phyloP scores from a whole-genome alignment of 257 asterid genomes.

The Petunia secreta region DNA sequence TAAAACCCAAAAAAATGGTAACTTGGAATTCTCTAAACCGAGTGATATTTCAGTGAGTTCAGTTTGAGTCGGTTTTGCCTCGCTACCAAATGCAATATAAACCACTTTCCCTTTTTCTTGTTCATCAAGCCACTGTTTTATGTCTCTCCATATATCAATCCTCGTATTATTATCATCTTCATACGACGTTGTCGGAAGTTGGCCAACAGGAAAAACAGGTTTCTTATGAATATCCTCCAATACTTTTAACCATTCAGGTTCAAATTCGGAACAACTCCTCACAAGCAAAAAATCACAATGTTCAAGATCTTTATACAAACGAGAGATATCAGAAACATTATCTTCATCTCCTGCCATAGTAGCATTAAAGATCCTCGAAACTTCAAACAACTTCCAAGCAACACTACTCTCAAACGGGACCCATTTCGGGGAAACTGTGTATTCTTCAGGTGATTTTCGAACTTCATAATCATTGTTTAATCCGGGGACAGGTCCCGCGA shows the following conservation, averaged over 20 bases:
- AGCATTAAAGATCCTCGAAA: conserved; percentile 20
- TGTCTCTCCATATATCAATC: background rate
- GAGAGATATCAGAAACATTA: conserved; percentile 24
- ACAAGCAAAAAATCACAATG: background rate
- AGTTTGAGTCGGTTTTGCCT: too few relatives aligned
- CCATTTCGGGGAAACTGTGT: conserved; percentile 36
- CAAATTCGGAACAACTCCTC: conserved; percentile 25
- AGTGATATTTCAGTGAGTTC: too few relatives aligned
- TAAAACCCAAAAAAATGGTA: too few relatives aligned
- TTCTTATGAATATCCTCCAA: background rate
- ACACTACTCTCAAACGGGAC: conserved; percentile 39
- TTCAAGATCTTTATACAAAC: background rate
- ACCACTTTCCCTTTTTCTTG: background rate
- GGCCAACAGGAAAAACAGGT: background rate
- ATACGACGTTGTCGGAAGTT: background rate
- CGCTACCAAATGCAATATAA: background rate
- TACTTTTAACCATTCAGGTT: background rate
- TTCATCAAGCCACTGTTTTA: background rate
- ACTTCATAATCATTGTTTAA: conserved; percentile 11
- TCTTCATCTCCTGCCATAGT: conserved; percentile 5
- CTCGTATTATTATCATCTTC: background rate
- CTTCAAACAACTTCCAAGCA: conserved; percentile 34
- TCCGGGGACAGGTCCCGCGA: conserved; percentile 15
- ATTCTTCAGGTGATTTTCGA: conserved; percentile 37
- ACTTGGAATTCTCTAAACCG: too few relatives aligned